Conservation (phyloP, 139 green algal genomes). For the Micractinium conductrix region DNA sequence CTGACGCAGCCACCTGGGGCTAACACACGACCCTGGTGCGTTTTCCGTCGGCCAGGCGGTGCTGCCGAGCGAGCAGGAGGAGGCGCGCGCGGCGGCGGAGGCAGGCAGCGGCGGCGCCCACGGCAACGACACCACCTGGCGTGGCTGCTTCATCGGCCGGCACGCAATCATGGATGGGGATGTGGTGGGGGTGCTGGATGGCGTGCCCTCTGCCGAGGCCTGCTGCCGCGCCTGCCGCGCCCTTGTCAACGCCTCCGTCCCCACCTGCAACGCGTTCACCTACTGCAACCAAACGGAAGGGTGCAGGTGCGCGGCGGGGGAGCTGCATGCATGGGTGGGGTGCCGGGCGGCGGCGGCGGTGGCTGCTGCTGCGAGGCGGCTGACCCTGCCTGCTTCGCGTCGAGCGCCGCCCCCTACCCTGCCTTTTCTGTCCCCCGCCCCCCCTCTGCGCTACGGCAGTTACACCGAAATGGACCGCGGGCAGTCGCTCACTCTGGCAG, state of each 20-base stretch:
- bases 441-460: not conserved
- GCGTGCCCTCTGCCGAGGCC: not conserved
- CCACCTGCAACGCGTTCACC: not conserved
- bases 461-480: not conserved
- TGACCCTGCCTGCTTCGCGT: not conserved
- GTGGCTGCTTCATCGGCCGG: not conserved
- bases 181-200: not conserved
- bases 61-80: not conserved
- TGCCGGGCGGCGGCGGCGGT: too few species aligned
- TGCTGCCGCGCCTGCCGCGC: not conserved
- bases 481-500: not conserved
- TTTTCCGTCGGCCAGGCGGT: not conserved
- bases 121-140: slow-evolving; percentile 6
- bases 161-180: not conserved
- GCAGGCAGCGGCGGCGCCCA: not conserved
- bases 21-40: too few species aligned
- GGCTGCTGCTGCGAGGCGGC: not conserved
- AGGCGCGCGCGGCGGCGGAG: not conserved
- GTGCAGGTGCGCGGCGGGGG: not conserved
- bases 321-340: not conserved
- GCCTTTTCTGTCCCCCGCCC: too few species aligned
- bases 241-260: not conserved
- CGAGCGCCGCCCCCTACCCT: too few species aligned
- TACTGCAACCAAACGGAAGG: not conserved
- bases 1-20: too few species aligned